Percentiles rank a stretch among this genome's conserved stretches.
Conservation (phyloP, 1,284 basidiomycete species). For the Neonothopanus nambi region DNA sequence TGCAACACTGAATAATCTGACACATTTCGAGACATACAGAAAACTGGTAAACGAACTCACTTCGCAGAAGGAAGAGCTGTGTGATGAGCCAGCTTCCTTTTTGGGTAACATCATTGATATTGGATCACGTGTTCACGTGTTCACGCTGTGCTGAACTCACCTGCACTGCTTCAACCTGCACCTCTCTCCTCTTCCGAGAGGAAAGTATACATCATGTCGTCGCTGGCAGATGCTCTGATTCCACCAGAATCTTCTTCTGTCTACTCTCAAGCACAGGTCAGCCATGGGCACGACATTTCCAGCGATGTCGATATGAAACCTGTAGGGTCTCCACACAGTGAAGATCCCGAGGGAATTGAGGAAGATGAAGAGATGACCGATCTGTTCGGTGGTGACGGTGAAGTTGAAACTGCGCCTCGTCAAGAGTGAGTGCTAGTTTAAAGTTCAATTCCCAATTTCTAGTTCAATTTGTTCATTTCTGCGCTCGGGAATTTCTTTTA, state of each 20-base stretch:
- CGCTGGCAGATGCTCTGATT: constrained; percentile 39
- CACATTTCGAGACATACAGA: too few species aligned
- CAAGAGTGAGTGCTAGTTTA: constrained; percentile 32
- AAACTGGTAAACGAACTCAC: too few species aligned
- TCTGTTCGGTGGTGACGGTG: constrained; percentile 75
- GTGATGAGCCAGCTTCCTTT: too few species aligned
- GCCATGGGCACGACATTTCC: constrained; percentile 20
- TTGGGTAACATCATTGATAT: too few species aligned
- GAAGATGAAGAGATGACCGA: constrained; percentile 72
- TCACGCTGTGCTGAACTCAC: neutral
- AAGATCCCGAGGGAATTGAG: constrained; percentile 29
- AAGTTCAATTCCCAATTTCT: neutral
- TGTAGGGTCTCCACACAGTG: constrained; percentile 12
- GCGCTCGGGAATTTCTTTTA: neutral
- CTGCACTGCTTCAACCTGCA: constrained; percentile 4
- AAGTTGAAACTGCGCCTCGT: constrained; percentile 27
- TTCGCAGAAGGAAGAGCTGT: too few species aligned
- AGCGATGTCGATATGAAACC: constrained; percentile 47
- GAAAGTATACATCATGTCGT: constrained; percentile 26
- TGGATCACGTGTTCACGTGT: neutral
- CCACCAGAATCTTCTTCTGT: constrained; percentile 17
- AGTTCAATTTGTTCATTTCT: neutral
- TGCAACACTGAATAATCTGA: too few species aligned
- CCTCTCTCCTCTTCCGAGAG: neutral
- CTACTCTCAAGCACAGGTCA: neutral